Base-by-base conservation (phyloP, 1,139 yeast species). In the Diutina rugosa region DNA sequence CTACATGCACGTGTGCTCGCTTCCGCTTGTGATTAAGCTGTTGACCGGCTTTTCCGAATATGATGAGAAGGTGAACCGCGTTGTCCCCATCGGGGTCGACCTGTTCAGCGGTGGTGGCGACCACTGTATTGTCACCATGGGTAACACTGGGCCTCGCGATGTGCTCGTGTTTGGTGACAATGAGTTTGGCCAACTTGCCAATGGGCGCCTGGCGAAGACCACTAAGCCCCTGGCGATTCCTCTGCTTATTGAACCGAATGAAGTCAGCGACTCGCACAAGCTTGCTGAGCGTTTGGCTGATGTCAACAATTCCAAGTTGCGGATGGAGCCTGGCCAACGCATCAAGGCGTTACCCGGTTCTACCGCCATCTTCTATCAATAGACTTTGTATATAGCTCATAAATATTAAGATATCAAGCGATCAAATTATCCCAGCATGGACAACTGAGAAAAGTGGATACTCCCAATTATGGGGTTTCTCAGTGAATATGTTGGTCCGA, bases 101-200 rank as follows among this genome's bases (percentile, higher is more conserved):
- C 67, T 73, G 52, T 77, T 90, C 74, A 67, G 80, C 14, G 76
- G 81, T 28, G 95, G 96, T 10, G 71, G 73, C 18, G 82, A 84
- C 58, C 97, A 91, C 64, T 74, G 77, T 1, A 76, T 85, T 55
- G 80, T 86, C 9, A 81, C 83, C 3, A 72, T 89, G 60, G 70
- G 75, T 51, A 84, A 84, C 59, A 56, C 59, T 1, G 78, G 78
- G 0, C 35, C 57, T 56, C 77, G 77, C 54, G 93, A 87, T 64
- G 86, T 90, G 26, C 68, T 87, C 54, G 79, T 76, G 3, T 89
- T 96, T 88, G 99, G 99, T 21, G 85, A 84, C 53, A 91, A 90
- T 66, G 87, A 84, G 63, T 73, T 62, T 62, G 96, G 95, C 28
- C 97, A 91, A 70, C 76, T 88, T 55, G 97, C 96, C 21, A 90